These are phyloP conservation scores for Phanerodontia chrysosporium DNA, from an alignment of 768 basidiomycete species.

Conservation along the genomic window DNA sequence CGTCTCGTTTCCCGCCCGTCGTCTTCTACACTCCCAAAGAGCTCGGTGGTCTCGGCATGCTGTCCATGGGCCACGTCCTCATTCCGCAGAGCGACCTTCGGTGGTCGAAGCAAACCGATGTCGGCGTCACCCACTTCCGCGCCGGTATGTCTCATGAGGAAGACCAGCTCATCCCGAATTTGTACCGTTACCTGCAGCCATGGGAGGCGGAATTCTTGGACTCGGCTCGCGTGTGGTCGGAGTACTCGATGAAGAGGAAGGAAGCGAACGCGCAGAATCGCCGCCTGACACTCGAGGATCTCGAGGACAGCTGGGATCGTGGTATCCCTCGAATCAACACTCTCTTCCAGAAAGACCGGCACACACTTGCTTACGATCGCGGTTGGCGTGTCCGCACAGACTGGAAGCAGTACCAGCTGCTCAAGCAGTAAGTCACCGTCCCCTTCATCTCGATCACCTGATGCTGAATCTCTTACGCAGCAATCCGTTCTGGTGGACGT, in stretches of 20 bases:
- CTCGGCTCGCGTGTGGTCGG: constrained; percentile 97
- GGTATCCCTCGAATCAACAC: constrained; percentile 99
- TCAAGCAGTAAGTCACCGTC: constrained; percentile 67
- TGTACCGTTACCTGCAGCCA: constrained; percentile 94
- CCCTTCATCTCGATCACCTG: constrained; percentile 2
- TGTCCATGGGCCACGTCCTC: constrained; percentile 98
- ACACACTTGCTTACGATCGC: constrained; percentile 96
- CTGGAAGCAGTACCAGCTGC: constrained; percentile 95
- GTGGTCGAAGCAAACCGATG: constrained; percentile 98
- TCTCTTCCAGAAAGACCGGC: constrained; percentile 96
- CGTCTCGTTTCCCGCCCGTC: constrained; percentile 95
- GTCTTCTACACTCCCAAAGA: constrained; percentile 98
- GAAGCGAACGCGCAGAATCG: constrained; percentile 99
- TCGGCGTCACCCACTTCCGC: constrained; percentile 97
- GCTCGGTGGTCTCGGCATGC: constrained; percentile 96
- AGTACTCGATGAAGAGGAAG: constrained; percentile 99
- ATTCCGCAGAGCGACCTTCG: constrained; percentile 97
- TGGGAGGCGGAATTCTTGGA: constrained; percentile 99
- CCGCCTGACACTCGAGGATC: constrained; percentile 92
- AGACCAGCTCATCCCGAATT: constrained; percentile 92
- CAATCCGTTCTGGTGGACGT: constrained; percentile 99
- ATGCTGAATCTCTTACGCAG: constrained; percentile 31
- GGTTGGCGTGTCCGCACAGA: constrained; percentile 98
- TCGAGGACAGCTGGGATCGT: constrained; percentile 98
- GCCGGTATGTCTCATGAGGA: constrained; percentile 97